phyloP scores from a whole-genome alignment of 2,329 filamentous ascomycete genomes.

The Paramyrothecium sp. region DNA sequence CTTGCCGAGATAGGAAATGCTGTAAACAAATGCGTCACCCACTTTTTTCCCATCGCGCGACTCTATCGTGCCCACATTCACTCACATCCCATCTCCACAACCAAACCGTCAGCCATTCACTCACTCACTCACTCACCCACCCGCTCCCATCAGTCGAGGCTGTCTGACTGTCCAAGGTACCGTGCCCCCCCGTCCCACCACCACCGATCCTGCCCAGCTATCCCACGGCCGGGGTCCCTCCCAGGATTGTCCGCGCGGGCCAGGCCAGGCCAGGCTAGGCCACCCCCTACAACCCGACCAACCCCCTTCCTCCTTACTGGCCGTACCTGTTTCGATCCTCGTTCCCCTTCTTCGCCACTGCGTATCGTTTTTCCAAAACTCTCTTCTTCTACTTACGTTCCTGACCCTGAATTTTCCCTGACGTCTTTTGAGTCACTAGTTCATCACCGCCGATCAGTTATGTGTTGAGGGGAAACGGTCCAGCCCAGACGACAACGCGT shows the following conservation, averaged over 20 bases:
- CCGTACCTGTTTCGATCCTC: background rate
- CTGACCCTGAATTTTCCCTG: background rate
- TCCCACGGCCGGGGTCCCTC: background rate
- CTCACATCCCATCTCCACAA: background rate
- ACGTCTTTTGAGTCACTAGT: background rate
- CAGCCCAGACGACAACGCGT: background rate
- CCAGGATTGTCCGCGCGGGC: background rate
- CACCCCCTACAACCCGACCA: background rate
- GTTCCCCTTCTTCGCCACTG: background rate
- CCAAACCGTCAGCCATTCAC: too few species aligned
- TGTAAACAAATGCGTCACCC: conserved; percentile 38
- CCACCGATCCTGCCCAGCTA: background rate
- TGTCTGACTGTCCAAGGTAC: background rate
- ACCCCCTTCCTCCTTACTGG: background rate
- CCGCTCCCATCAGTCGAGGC: background rate
- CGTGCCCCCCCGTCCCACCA: background rate
- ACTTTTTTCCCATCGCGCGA: conserved; percentile 4
- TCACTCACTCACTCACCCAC: background rate
- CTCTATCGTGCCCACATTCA: background rate
- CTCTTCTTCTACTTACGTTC: background rate
- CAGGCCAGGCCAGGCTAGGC: too few species aligned
- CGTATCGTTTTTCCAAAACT: background rate
- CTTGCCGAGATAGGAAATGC: conserved; percentile 25
- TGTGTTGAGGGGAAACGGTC: conserved; percentile 1
- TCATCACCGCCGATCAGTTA: background rate